phyloP scores from a whole-genome alignment of 306 rosid species.

The Citrullus amarus region DNA sequence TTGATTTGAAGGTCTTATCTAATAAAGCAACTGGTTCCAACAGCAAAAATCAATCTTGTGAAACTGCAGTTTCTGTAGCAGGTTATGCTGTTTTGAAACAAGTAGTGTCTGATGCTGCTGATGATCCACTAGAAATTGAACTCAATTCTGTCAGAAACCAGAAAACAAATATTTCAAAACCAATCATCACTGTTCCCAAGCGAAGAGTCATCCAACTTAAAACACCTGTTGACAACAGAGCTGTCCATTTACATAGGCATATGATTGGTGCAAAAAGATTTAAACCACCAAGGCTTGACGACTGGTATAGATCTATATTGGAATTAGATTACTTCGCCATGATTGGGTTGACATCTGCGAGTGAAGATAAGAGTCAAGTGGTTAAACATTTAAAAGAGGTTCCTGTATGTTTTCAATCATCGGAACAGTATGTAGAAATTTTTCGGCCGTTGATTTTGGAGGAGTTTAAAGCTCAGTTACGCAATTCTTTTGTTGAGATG shows the following conservation, averaged over 20 bases:
- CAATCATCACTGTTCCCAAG: slow-evolving; percentile 37
- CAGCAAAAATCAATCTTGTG: slow-evolving; percentile 22
- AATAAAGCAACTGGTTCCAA: slow-evolving; percentile 25
- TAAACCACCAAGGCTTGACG: slow-evolving; percentile 72
- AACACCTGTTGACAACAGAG: slow-evolving; percentile 38
- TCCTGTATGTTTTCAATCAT: slow-evolving; percentile 75
- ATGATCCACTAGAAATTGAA: slow-evolving; percentile 46
- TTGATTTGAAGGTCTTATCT: slow-evolving; percentile 24
- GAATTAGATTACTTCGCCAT: slow-evolving; percentile 66
- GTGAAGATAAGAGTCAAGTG: slow-evolving; percentile 39
- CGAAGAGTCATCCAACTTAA: slow-evolving; percentile 83
- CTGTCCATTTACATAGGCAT: slow-evolving; percentile 32
- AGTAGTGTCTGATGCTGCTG: slow-evolving; percentile 30
- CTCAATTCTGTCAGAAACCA: slow-evolving; percentile 39
- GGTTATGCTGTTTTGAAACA: slow-evolving; percentile 26
- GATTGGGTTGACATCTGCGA: slow-evolving; percentile 50
- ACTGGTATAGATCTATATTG: slow-evolving; percentile 84
- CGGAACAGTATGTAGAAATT: slow-evolving; percentile 68
- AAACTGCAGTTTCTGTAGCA: slow-evolving; percentile 19
- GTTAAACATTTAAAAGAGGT: slow-evolving; percentile 58
- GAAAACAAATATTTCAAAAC: slow-evolving; percentile 41
- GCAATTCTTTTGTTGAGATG: slow-evolving; percentile 60
- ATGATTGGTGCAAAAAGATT: slow-evolving; percentile 59
- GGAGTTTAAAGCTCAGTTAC: slow-evolving; percentile 88
- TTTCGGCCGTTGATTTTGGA: slow-evolving; percentile 85